Base-by-base conservation (phyloP, 306 rosid species). In the Prunus kanzakura region DNA sequence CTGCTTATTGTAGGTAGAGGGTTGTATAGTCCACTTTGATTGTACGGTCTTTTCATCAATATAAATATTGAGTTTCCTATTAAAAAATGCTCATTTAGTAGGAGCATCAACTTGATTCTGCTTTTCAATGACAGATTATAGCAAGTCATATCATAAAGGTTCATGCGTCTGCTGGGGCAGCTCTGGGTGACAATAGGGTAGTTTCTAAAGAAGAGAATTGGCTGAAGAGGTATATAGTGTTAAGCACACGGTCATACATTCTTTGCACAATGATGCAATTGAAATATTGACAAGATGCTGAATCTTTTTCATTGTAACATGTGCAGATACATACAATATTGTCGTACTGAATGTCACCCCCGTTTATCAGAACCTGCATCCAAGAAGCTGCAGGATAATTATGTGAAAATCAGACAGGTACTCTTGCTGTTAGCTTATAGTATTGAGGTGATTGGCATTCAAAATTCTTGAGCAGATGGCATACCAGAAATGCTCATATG, bases 371-470 rank as follows among this genome's bases (percentile, higher is more conserved):
- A 92, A 74, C 76, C 97, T 80, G 97, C 99, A 8, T 86, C 97
- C 29, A 50, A 76, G 25, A 76, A 81, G 76, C 89, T 95, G 78
- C 97, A 88, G 88, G 86, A 86, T 82, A 80, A 88, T 78, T 95
- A 95, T 51, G 97, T 95, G 58, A 89, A 89, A 84, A 95, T 95
- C 85, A 90, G 99, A 90, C 99, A 95, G 99, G 99, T 95, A 88
- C 11, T 66, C 72, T 35, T 84, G 70, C 78, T 27, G 43, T 69
- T 20, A 41, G 38, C 74, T 73, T 75, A 15, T 54, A 0, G 29
- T 72, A 38, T 11, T 32, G 12, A 67, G 56, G 23, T 20, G 25
- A 70, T 18, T 51, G 15, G 14, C 72, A 6, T 49, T 49, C 16
- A 32, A 65, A 38, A 8, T 7, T 64, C 11, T 49, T 47, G 18